Evolutionary conservation across 2,329 filamentous ascomycete genomes (phyloP), one percentile per base, ranked within the genome.

Genomic region (Microsporum ferrugineum): DNA sequence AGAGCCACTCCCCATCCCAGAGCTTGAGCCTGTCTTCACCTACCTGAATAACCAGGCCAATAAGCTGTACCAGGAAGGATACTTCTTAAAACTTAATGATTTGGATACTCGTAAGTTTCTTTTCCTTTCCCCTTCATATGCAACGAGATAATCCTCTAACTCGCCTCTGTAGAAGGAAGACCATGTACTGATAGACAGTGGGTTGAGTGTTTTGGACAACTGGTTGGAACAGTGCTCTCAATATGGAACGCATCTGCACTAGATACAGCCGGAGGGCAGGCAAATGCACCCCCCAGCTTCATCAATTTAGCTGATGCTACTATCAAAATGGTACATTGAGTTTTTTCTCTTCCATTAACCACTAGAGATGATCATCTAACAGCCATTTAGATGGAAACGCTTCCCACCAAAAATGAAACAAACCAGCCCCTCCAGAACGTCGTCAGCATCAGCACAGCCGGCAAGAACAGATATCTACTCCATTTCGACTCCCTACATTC

Each of bases 271-370:
- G 90, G 89, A 39, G 87, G 90, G 67, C 85, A 94, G 68, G 88
- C 86, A 65, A 89, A 95, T 70, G 88, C 95, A 56, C 78, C 92
- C 47, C 90, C 91, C 36, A 94, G 89, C 58, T 99, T 96, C 72
- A 91, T 99, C 73, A 99, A 99, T 71, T 77, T 99, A 63, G 95
- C 94, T 5, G 94, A 99, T 80, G 94, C 94, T 23, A 96, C 94
- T 0, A 91, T 99, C 68, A 96, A 95, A 75, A 96, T 97, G 91
- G 94, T 96, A 23, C 17, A 23, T 23, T 23, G 81, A 14, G 62
- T 23, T 67, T 75, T 8, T 67, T 75, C 65, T 55, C 38, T 53
- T 63, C 41, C 59, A 47, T 7, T 47, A 38, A 39, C 39, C 43
- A 57, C 39, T 57, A 33, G 61, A 3, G 6, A 47, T 47, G 6